These are phyloP conservation scores for Euphrasia arctica DNA, from an alignment of 305 asterid genomes.

Conservation along the genomic window DNA sequence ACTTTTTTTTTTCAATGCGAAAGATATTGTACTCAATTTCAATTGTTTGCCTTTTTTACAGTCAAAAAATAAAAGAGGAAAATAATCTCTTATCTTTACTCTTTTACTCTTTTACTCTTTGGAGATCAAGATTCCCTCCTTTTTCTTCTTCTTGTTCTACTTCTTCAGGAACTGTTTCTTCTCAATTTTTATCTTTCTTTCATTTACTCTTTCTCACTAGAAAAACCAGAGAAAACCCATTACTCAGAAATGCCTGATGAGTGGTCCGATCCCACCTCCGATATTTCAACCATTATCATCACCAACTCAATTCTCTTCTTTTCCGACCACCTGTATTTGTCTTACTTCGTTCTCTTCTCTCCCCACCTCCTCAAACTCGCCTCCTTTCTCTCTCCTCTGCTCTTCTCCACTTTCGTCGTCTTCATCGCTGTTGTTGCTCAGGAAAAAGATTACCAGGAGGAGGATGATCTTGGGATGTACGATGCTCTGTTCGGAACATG, in stretches of 20 bases:
- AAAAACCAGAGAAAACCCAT: background rate
- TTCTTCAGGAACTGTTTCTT: background rate
- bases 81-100: too few species aligned
- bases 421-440: conserved; percentile 30
- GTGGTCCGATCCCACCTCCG: conserved; percentile 35
- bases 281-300: conserved; percentile 33
- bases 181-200: conserved; percentile 26
- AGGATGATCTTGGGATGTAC: conserved; percentile 53
- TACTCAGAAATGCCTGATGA: conserved; percentile 37
- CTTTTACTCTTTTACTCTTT: too few species aligned
- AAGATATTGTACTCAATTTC: too few species aligned
- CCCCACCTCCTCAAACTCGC: conserved; percentile 54
- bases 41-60: too few species aligned
- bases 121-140: conserved; percentile 27
- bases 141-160: background rate
- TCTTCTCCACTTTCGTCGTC: conserved; percentile 52
- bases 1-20: too few species aligned
- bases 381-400: conserved; percentile 62
- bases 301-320: conserved; percentile 39
- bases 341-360: conserved; percentile 55
- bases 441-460: conserved; percentile 19
- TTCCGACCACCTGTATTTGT: conserved; percentile 59
- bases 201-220: conserved; percentile 17
- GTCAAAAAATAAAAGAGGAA: too few species aligned
- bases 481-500: conserved; percentile 44